Evolutionary conservation across 108 stramenopile species (phyloP).

Genomic region (Epithemia pelagica): DNA sequence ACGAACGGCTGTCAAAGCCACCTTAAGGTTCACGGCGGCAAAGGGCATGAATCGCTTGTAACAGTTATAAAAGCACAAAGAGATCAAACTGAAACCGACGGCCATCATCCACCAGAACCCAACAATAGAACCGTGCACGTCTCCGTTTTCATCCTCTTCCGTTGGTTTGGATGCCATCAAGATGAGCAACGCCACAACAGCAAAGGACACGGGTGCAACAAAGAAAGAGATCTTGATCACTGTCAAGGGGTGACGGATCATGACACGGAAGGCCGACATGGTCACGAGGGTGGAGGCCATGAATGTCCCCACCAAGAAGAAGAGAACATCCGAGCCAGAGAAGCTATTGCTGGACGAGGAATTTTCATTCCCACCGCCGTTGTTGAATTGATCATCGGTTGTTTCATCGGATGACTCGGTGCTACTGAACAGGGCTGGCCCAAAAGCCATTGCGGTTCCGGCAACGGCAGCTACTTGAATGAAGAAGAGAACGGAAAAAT

Average conservation of each 20-base stretch:
- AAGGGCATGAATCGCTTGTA: constrained; percentile 46
- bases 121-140: background rate
- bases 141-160: background rate
- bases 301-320: constrained; percentile 1
- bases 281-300: background rate
- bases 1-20: constrained; percentile 55
- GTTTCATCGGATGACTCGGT: background rate
- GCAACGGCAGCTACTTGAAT: constrained; percentile 30
- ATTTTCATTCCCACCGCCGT: background rate
- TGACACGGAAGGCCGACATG: background rate
- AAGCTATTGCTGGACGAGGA: background rate
- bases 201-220: background rate
- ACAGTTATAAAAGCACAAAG: background rate
- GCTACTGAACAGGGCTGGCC: background rate
- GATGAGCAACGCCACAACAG: background rate
- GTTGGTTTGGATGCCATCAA: background rate
- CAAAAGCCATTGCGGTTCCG: constrained; percentile 10
- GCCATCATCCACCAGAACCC: background rate
- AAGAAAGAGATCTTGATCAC: constrained; percentile 3
- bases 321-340: background rate
- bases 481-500: constrained; percentile 37
- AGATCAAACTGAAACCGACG: background rate
- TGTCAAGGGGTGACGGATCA: background rate
- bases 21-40: constrained; percentile 59
- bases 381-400: background rate